These are phyloP conservation scores for Batkoa obscura DNA, from an alignment of 371 early-diverging fungal species.

Conservation along the genomic window DNA sequence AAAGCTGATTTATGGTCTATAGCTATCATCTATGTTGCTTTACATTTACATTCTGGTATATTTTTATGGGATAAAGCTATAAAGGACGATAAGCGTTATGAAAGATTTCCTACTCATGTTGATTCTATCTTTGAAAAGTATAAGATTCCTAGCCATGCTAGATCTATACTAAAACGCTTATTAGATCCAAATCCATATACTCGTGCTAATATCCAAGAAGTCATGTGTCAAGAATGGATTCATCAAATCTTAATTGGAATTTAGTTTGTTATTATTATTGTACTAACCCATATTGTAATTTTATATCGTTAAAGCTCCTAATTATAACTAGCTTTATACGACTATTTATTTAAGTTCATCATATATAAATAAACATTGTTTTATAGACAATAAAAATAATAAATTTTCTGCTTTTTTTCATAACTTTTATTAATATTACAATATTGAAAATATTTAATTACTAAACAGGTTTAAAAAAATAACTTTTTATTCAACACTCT, in stretches of 20 bases:
- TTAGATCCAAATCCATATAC: not conserved
- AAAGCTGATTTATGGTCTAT: constrained; percentile 66
- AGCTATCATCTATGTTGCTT: constrained; percentile 43
- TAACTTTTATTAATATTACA: too few relatives aligned
- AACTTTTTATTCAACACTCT: too few relatives aligned
- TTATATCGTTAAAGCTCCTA: too few relatives aligned
- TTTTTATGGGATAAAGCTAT: constrained; percentile 35
- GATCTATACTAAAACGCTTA: not conserved
- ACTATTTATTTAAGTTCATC: too few relatives aligned
- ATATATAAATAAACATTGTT: too few relatives aligned
- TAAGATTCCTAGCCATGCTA: not conserved
- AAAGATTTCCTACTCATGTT: not conserved
- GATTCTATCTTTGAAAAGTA: not conserved
- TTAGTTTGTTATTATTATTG: too few relatives aligned
- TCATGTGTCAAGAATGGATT: not conserved
- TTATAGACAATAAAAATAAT: too few relatives aligned
- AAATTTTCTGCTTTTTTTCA: too few relatives aligned
- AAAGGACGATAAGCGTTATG: not conserved
- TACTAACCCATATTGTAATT: too few relatives aligned
- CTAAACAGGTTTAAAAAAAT: too few relatives aligned
- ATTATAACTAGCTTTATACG: too few relatives aligned
- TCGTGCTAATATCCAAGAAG: not conserved
- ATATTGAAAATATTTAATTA: too few relatives aligned
- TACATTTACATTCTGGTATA: constrained; percentile 46
- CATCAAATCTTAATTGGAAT: not conserved